Base-by-base conservation (phyloP, 106 monocot genomes). In the Allium fistulosum region DNA sequence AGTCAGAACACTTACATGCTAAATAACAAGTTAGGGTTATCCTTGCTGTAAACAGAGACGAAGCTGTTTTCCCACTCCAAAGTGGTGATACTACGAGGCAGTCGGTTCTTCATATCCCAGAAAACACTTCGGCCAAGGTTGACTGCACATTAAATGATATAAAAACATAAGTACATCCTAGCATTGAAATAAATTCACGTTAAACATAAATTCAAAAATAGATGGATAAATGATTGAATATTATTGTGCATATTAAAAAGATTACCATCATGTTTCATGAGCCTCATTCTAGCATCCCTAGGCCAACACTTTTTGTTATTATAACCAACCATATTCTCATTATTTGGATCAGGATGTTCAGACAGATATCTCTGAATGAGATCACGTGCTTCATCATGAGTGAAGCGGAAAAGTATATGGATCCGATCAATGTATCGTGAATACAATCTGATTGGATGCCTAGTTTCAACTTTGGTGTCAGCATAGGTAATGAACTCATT, bases 251-350 rank as follows among this genome's bases (percentile, higher is more conserved):
- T 37, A 1, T 37, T 37, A 37, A 48, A 62, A 69, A 64, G 76
- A 66, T 10, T 78, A 96, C 95, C 99, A 88, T 99, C 99, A 81
- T 93, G 99, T 59, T 99, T 99, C 99, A 99, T 99, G 8, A 99
- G 90, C 75, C 99, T 80, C 99, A 99, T 99, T 78, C 99, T 83
- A 69, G 93, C 99, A 83, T 99, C 99, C 66, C 99, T 90, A 10
- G 93, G 93, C 99, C 99, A 99, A 70, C 99, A 99, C 64, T 99
- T 99, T 70, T 99, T 99, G 62, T 99, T 99, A 67, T 99, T 99
- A 69, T 99, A 99, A 37, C 99, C 99, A 53, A 99, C 99, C 99
- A 99, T 93, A 69, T 99, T 99, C 76, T 99, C 99, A 75, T 99
- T 99, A 69, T 99, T 99, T 57, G 93, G 99, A 90, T 99, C 99